Evolutionary conservation across 805 yeast genomes (phyloP).

Genomic region (Yamadazyma kitorensis): DNA sequence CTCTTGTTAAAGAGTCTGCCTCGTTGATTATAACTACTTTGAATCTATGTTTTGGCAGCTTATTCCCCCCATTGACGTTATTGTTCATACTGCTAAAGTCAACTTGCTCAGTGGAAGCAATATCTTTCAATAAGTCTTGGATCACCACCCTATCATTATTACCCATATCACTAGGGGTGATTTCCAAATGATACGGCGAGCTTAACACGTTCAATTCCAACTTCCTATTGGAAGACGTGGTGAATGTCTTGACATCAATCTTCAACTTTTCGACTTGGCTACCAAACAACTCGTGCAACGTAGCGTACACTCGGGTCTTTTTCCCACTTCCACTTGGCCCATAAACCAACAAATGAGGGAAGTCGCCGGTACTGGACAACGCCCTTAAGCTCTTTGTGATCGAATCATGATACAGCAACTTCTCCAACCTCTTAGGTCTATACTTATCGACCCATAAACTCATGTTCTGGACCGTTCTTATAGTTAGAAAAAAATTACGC

Average conservation of each 20-base stretch:
- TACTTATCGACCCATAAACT: conserved; percentile 96
- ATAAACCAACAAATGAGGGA: conserved; percentile 88
- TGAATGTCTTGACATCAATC: conserved; percentile 85
- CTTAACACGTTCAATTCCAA: conserved; percentile 92
- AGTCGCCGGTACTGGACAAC: conserved; percentile 67
- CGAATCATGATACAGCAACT: conserved; percentile 62
- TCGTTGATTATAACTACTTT: conserved; percentile 86
- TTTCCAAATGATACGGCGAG: conserved; percentile 85
- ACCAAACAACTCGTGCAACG: conserved; percentile 79
- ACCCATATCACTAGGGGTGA: conserved; percentile 97
- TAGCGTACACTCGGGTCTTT: conserved; percentile 84
- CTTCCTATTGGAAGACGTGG: conserved; percentile 69
- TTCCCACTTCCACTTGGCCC: conserved; percentile 99
- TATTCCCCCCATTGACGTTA: conserved; percentile 35
- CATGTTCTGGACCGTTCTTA: too few relatives aligned
- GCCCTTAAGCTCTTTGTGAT: conserved; percentile 65
- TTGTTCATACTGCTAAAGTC: conserved; percentile 47
- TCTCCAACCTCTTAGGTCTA: conserved; percentile 68
- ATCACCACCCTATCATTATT: conserved; percentile 92
- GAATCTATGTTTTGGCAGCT: conserved; percentile 59
- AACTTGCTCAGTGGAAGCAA: conserved; percentile 95
- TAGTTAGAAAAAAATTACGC: too few relatives aligned
- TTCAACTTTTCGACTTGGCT: conserved; percentile 73
- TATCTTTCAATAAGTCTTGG: conserved; percentile 88
- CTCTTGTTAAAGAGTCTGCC: conserved; percentile 85